These are phyloP conservation scores for Pythium brachiatum DNA, from an alignment of 352 stramenopile species.

Conservation along the genomic window DNA sequence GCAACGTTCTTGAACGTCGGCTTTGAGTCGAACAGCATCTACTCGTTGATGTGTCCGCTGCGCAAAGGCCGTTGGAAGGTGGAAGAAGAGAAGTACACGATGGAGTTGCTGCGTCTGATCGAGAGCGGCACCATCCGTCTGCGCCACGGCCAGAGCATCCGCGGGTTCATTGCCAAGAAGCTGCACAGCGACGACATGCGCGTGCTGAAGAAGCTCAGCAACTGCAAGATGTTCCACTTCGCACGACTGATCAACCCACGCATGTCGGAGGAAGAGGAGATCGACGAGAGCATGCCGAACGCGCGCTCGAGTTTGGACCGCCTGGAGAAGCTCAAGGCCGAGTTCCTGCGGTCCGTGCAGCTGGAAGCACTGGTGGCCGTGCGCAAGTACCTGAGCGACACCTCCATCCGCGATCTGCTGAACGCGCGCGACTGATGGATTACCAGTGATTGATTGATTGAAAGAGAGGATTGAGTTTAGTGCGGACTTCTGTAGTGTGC, in stretches of 20 bases:
- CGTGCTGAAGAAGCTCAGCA: slow-evolving; percentile 83
- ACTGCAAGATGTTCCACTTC: slow-evolving; percentile 81
- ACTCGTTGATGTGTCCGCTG: slow-evolving; percentile 68
- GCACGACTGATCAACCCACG: slow-evolving; percentile 55
- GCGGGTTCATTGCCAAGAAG: slow-evolving; percentile 69
- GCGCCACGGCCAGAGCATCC: slow-evolving; percentile 63
- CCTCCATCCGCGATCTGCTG: slow-evolving; percentile 60
- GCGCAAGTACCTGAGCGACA: slow-evolving; percentile 70
- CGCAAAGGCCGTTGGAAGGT: slow-evolving; percentile 73
- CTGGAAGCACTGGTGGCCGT: slow-evolving; percentile 73
- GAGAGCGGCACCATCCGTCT: slow-evolving; percentile 61
- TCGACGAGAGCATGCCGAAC: slow-evolving; percentile 41
- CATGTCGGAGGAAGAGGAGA: slow-evolving; percentile 49
- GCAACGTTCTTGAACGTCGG: slow-evolving; percentile 71
- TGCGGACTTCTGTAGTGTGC: no score
- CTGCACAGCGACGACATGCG: slow-evolving; percentile 83
- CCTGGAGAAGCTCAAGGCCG: slow-evolving; percentile 54
- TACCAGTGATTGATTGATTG: not conserved
- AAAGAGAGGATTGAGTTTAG: not conserved
- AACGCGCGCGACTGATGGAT: slow-evolving; percentile 35
- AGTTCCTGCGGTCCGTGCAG: slow-evolving; percentile 76
- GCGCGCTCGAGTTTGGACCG: slow-evolving; percentile 30
- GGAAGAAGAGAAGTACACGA: slow-evolving; percentile 72
- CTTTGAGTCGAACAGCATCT: slow-evolving; percentile 72
- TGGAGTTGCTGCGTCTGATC: slow-evolving; percentile 63